phyloP scores from a whole-genome alignment of 495 filamentous ascomycete species.

The Oidiodendron maius region DNA sequence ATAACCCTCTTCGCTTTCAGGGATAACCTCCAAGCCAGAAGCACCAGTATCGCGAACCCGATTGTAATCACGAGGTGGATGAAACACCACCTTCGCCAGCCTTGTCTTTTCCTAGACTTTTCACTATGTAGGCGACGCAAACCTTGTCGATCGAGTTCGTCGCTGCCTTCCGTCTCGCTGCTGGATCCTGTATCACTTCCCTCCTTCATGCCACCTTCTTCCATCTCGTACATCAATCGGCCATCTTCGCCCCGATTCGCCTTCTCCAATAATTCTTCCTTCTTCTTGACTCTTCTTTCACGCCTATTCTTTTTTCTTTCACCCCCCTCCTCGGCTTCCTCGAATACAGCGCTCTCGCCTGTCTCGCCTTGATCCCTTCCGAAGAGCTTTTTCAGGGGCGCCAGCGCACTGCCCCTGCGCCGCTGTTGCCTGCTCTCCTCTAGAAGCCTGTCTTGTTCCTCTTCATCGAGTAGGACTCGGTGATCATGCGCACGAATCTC shows the following conservation, averaged over 20 bases:
- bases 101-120: constrained; percentile 34
- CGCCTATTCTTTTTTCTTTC: background rate
- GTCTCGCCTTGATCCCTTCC: constrained; percentile 20
- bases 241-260: constrained; percentile 59
- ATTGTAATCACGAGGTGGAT: constrained; percentile 45
- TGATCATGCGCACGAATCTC: constrained; percentile 69
- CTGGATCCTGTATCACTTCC: constrained; percentile 49
- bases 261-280: constrained; percentile 39
- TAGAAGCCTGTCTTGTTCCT: constrained; percentile 77
- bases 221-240: constrained; percentile 83
- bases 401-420: constrained; percentile 24
- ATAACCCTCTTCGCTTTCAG: constrained; percentile 27
- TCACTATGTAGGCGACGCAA: constrained; percentile 36
- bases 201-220: constrained; percentile 68
- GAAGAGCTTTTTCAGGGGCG: constrained; percentile 27
- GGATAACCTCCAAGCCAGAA: constrained; percentile 44
- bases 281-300: constrained; percentile 26
- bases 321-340: constrained; percentile 43
- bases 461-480: constrained; percentile 79
- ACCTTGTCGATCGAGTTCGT: constrained; percentile 43
- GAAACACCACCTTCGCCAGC: constrained; percentile 45
- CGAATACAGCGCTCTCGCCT: background rate
- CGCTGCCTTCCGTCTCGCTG: constrained; percentile 45
- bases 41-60: constrained; percentile 43
- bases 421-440: constrained; percentile 39